Evolutionary conservation across 1,284 basidiomycete species (phyloP), one percentile per base, ranked within the genome.

Genomic region (Sporisorium sorghi): DNA sequence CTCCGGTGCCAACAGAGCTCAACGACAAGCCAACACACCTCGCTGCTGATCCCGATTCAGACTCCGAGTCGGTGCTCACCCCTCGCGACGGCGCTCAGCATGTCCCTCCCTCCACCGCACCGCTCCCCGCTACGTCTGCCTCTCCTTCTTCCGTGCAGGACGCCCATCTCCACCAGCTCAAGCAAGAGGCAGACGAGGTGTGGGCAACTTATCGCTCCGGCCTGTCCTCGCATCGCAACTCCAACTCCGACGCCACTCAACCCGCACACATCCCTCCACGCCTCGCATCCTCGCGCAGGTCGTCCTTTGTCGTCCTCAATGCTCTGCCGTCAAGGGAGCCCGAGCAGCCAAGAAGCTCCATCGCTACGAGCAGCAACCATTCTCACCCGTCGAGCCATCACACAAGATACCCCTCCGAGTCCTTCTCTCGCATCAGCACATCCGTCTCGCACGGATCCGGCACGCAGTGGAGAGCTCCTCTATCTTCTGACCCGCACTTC

Each of bases 121-220:
- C 35, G 17, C 28, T 33, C 30, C 30, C 21, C 5, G 15, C 37
- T 3, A 26, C 56, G 0, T 14, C 42, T 12, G n/a, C 42, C 0
- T 28, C 23, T 43, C 30, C 56, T n/a, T 8, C 56, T 21, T 17
- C 21, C 5, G 30, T 30, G 21, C 48, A 50, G 9, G 56, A 59
- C 14, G 19, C 42, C 2, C 60, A 60, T 52, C 53, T 48, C 3
- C 33, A 46, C 4, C 63, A 67, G 37, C 64, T 73, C 56, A 73
- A 67, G 49, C 59, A 63, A 33, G 59, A 73, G 43, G 70, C 70
- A 15, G 50, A 66, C n/a, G 30, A 63, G 48, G 60, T 42, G 2
- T 73, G 70, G 70, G 59, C 58, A 4, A 51, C 54, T 19, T 64
- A 63, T 17, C 56, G 60, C 0, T 55, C 56, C 8, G 53, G 60